phyloP scores from a whole-genome alignment of 495 filamentous ascomycete species.

The Hyaloscypha bicolor region DNA sequence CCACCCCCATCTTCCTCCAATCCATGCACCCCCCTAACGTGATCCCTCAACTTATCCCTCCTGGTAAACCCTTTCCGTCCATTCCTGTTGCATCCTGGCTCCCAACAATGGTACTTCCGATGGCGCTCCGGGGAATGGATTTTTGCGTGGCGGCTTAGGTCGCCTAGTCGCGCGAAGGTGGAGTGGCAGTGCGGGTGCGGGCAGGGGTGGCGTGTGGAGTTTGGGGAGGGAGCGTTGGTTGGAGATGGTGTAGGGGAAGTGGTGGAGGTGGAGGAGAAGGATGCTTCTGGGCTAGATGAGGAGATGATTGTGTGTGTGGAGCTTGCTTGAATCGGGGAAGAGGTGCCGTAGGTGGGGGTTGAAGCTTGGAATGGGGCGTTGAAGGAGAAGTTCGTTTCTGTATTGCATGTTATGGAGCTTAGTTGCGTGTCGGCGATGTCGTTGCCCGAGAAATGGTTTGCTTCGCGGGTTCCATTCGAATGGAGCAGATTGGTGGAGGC shows the following conservation, averaged over 20 bases:
- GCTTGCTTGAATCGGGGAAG: background rate
- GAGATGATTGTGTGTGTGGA: background rate
- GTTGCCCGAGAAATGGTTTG: background rate
- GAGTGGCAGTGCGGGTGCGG: background rate
- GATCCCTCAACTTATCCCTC: slow-evolving; percentile 4
- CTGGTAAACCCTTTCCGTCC: slow-evolving; percentile 7
- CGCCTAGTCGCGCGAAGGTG: background rate
- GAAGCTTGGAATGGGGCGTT: background rate
- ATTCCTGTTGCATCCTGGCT: background rate
- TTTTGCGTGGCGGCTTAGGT: slow-evolving; percentile 4
- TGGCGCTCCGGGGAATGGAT: slow-evolving; percentile 4
- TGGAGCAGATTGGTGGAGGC: slow-evolving; percentile 4
- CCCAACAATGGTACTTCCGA: background rate
- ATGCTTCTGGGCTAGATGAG: background rate
- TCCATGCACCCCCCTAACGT: background rate
- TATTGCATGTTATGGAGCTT: background rate
- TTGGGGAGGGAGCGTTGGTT: slow-evolving; percentile 1
- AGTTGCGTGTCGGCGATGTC: background rate
- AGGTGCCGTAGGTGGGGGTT: background rate
- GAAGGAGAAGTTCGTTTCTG: background rate
- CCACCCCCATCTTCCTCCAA: slow-evolving; percentile 1
- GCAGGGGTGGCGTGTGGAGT: background rate
- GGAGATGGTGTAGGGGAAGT: slow-evolving; percentile 5
- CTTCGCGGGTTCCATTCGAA: slow-evolving; percentile 4
- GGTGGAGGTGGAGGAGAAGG: background rate